Evolutionary conservation across 2,329 filamentous ascomycete genomes (phyloP), one percentile per base, ranked within the genome.

Genomic region (Phaeosphaeriaceae sp.): DNA sequence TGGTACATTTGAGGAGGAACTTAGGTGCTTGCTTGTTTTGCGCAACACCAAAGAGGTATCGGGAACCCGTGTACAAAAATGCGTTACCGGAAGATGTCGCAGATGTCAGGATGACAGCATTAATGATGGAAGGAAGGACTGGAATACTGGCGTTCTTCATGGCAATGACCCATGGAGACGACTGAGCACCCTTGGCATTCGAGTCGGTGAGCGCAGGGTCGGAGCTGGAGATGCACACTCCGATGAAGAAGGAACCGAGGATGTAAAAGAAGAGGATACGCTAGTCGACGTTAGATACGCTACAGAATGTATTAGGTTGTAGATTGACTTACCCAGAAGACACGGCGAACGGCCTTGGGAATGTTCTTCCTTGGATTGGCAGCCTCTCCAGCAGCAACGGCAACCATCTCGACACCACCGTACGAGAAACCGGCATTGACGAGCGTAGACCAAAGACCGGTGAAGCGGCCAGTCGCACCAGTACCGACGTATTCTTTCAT

Each of bases 71-170:
- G 61, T 80, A 79, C 43, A 92, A 76, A 63, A 81, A 83, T 57
- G 87, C 84, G 59, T 91, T 91, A 0, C 83, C 85, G 0, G 87
- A 81, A 0, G 87, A 90, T 74, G 84, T 87, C 0, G 86, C 87
- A 0, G 86, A 88, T 0, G 86, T 89, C 57, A 92, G 79, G 59
- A 92, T 86, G 20, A 92, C 79, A 29, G 87, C 88, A 68, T 93
- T 93, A 72, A 92, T 86, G 46, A 92, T 82, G 5, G 84, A 85
- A 0, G 87, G 86, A 4, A 92, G 81, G 6, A 81, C 86, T 4
- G 77, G 79, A 48, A 92, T 86, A 0, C 86, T 84, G 2, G 88
- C 88, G 23, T 83, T 81, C 9, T 81, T 79, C 30, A 87, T 85
- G 15, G 88, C 89, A 54, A 92, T 89, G 50, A 92, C 67, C 66